Evolutionary conservation across 1,284 basidiomycete genomes (phyloP).

Genomic region (Marasmius oreades): DNA sequence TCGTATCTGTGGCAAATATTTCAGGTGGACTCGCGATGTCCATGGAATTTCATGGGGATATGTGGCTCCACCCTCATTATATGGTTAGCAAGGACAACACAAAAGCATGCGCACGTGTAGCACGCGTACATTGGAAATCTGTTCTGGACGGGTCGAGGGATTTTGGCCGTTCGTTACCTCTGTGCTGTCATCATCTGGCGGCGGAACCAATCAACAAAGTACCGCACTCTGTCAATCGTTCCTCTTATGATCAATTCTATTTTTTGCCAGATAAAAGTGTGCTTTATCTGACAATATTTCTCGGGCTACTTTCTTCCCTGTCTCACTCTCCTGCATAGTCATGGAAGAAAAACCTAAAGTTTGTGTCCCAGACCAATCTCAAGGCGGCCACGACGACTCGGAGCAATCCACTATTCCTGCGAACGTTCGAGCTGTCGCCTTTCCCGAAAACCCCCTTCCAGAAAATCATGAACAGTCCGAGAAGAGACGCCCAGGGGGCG

Average conservation of each 20-base stretch:
- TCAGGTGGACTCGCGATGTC: too few relatives aligned
- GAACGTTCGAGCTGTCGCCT: neutral
- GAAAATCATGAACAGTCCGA: neutral
- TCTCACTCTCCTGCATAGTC: neutral
- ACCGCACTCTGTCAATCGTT: neutral
- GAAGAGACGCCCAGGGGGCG: constrained; percentile 25
- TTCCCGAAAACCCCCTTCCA: neutral
- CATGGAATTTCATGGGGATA: too few relatives aligned
- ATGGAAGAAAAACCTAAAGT: neutral
- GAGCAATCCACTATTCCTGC: neutral
- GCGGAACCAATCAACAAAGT: neutral
- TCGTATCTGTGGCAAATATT: too few relatives aligned
- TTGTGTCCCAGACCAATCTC: neutral
- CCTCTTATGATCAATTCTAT: neutral
- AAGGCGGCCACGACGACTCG: neutral
- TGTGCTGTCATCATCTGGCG: neutral
- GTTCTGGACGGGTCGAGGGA: neutral
- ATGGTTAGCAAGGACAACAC: too few relatives aligned
- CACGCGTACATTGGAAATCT: neutral
- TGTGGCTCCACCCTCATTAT: too few relatives aligned
- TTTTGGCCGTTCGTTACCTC: constrained; percentile 3
- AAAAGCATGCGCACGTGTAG: too few relatives aligned
- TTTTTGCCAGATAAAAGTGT: neutral
- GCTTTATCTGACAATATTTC: neutral
- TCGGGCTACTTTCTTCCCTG: neutral